phyloP scores from a whole-genome alignment of 1,284 basidiomycete species.

The Papiliotrema laurentii region DNA sequence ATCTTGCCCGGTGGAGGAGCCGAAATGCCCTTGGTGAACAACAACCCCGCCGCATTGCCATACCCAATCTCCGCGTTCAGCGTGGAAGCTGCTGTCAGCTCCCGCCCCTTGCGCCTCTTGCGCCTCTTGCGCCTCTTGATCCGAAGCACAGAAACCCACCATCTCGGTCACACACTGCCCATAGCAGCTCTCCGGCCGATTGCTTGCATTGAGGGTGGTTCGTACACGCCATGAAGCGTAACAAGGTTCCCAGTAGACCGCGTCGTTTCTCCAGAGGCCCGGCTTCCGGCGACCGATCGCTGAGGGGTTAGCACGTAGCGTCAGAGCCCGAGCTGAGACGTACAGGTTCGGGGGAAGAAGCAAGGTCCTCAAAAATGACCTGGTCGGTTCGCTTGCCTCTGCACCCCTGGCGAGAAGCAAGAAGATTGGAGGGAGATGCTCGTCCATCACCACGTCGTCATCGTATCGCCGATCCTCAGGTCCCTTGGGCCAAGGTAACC shows the following conservation, averaged over 20 bases:
- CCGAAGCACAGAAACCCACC: no score
- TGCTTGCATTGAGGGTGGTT: conserved; percentile 67
- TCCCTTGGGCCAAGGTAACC: conserved; percentile 21
- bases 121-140: no score
- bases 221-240: conserved; percentile 70
- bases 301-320: conserved; percentile 13
- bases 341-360: conserved; percentile 66
- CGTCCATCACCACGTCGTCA: conserved; percentile 58
- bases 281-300: conserved; percentile 59
- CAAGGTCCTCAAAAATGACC: conserved; percentile 58
- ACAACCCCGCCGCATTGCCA: conserved; percentile 84
- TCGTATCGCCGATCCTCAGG: conserved; percentile 21
- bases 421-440: conserved; percentile 67
- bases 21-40: conserved; percentile 81
- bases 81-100: conserved; percentile 54
- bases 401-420: conserved; percentile 68
- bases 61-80: conserved; percentile 77
- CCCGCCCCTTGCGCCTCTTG: background rate
- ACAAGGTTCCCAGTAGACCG: conserved; percentile 68
- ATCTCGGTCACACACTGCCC: conserved; percentile 70
- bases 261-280: conserved; percentile 64
- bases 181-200: conserved; percentile 79
- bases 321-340: conserved; percentile 18
- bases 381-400: conserved; percentile 57
- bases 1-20: conserved; percentile 52